phyloP scores from a whole-genome alignment of 495 filamentous ascomycete species.

The Penicillium waksmanii region DNA sequence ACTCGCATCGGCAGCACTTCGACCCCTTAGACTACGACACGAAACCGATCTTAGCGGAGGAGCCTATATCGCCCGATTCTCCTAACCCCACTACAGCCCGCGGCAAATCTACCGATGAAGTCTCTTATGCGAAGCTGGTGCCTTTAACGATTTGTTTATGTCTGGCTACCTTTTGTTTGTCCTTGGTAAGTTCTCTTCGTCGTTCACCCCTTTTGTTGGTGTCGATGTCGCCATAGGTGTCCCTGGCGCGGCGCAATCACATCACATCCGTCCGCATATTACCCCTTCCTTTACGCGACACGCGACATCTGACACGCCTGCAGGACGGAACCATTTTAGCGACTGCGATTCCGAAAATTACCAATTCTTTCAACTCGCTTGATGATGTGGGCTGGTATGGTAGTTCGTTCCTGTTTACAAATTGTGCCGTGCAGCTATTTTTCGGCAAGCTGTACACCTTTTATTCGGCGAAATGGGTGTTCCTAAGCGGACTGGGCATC shows the following conservation, averaged over 20 bases:
- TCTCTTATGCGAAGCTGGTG: neutral
- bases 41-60: slow-evolving; percentile 4
- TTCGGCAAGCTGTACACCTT: slow-evolving; percentile 83
- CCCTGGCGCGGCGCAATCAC: neutral
- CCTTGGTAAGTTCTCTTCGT: neutral
- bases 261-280: neutral
- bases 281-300: slow-evolving; percentile 4
- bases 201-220: neutral
- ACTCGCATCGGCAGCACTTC: slow-evolving; percentile 2
- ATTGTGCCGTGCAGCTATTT: slow-evolving; percentile 70
- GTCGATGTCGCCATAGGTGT: neutral
- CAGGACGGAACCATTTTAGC: slow-evolving; percentile 79
- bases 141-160: neutral
- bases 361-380: slow-evolving; percentile 74
- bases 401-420: slow-evolving; percentile 69
- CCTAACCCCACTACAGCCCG: neutral
- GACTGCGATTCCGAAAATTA: slow-evolving; percentile 83
- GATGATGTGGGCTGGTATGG: slow-evolving; percentile 85
- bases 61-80: slow-evolving; percentile 1
- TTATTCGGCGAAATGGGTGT: slow-evolving; percentile 75
- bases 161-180: slow-evolving; percentile 1
- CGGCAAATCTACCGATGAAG: neutral
- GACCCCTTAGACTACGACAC: slow-evolving; percentile 4
- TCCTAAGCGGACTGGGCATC: slow-evolving; percentile 67
- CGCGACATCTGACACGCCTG: neutral